These are phyloP conservation scores for Cladophialophora bantiana DNA, from an alignment of 2,329 filamentous ascomycete genomes.

Conservation along the genomic window DNA sequence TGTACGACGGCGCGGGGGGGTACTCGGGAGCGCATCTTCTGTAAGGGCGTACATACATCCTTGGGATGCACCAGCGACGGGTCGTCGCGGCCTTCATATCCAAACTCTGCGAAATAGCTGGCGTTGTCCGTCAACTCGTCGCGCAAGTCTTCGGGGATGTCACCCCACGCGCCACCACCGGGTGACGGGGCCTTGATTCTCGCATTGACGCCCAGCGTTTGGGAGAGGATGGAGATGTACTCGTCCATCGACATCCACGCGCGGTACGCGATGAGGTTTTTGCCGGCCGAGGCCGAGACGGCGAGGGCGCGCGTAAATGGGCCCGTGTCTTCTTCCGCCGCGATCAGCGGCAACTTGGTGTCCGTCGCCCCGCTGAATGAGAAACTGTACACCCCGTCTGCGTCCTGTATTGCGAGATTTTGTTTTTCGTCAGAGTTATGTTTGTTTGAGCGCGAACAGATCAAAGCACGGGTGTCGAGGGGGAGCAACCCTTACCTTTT, in stretches of 20 bases:
- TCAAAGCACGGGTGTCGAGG: too few relatives aligned
- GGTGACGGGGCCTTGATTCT: constrained; percentile 39
- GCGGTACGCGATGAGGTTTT: constrained; percentile 57
- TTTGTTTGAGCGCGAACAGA: too few relatives aligned
- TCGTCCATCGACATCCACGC: constrained; percentile 48
- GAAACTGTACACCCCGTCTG: constrained; percentile 23
- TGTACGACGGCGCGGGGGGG: not conserved
- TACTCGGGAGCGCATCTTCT: not conserved
- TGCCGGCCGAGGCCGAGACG: constrained; percentile 47
- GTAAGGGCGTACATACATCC: constrained; percentile 19
- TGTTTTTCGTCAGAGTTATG: not conserved
- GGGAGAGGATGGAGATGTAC: constrained; percentile 47
- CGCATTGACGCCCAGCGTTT: constrained; percentile 49
- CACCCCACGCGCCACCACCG: constrained; percentile 47
- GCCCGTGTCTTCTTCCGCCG: constrained; percentile 50
- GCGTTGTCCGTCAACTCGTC: constrained; percentile 50
- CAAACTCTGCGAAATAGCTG: constrained; percentile 49
- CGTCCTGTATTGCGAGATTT: constrained; percentile 12
- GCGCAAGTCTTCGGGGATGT: constrained; percentile 45
- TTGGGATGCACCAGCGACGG: constrained; percentile 23
- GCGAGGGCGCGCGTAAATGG: constrained; percentile 55
- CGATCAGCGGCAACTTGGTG: constrained; percentile 51
- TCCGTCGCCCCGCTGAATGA: constrained; percentile 22
- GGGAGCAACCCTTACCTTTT: constrained; percentile 17
- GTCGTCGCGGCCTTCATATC: constrained; percentile 47